Percentiles rank a stretch among this genome's conserved stretches.
These are phyloP conservation scores for Pythium folliculosum DNA, from an alignment of 352 stramenopile genomes.

Conservation along the genomic window DNA sequence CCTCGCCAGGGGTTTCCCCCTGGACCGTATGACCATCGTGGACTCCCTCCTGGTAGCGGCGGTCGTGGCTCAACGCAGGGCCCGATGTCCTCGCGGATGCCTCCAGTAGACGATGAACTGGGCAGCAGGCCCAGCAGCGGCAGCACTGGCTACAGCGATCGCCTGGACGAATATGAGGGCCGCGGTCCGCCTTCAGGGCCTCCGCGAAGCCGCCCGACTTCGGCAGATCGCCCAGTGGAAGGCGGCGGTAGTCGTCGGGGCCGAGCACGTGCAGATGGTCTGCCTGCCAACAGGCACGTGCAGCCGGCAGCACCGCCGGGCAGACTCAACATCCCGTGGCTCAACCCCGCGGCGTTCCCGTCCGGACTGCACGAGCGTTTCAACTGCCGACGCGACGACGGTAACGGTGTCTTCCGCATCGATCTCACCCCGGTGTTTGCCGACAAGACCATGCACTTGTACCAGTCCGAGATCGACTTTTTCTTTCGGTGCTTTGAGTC, in stretches of 20 bases:
- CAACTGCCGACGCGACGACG: constrained; percentile 31
- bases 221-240: constrained; percentile 10
- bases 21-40: not conserved
- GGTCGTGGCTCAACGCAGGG: not conserved
- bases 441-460: constrained; percentile 29
- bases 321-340: constrained; percentile 35
- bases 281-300: not conserved
- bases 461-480: constrained; percentile 41
- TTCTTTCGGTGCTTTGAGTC: constrained; percentile 65
- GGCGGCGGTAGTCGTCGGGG: not conserved
- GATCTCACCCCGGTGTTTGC: constrained; percentile 36
- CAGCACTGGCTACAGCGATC: constrained; percentile 3
- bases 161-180: constrained; percentile 3
- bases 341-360: constrained; percentile 29
- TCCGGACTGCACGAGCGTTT: constrained; percentile 28
- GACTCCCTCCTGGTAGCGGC: not conserved
- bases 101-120: constrained; percentile 4
- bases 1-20: not conserved
- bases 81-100: not conserved
- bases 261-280: not conserved
- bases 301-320: constrained; percentile 9
- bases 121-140: constrained; percentile 6
- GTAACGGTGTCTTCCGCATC: constrained; percentile 37
- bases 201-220: constrained; percentile 11
- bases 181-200: not conserved